These are phyloP conservation scores for Talaromyces verruculosus DNA, from an alignment of 2,329 filamentous ascomycete species.

Conservation along the genomic window DNA sequence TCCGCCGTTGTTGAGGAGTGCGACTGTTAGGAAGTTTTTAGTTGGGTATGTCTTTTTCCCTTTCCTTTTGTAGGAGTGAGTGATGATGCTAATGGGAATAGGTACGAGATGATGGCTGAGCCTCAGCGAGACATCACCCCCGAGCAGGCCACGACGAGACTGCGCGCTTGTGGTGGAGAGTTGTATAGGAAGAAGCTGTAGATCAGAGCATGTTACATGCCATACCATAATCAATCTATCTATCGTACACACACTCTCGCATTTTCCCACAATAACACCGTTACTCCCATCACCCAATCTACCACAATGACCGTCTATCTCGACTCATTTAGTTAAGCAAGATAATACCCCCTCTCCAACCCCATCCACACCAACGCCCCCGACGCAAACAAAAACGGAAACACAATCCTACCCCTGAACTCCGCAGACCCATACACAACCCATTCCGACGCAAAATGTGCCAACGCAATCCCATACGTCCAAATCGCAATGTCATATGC, in stretches of 20 bases:
- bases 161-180: conserved; percentile 75
- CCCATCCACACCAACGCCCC: conserved; percentile 62
- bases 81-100: conserved; percentile 27
- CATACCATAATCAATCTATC: background rate
- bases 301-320: background rate
- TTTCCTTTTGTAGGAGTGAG: background rate
- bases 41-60: conserved; percentile 61
- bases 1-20: conserved; percentile 85
- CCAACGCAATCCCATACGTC: conserved; percentile 76
- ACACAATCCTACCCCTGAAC: conserved; percentile 59
- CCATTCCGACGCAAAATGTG: conserved; percentile 80
- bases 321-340: background rate
- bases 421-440: conserved; percentile 73
- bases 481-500: conserved; percentile 79
- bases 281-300: background rate
- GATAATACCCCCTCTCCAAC: conserved; percentile 52
- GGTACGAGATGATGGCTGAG: conserved; percentile 91
- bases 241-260: background rate
- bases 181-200: conserved; percentile 71
- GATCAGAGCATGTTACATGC: background rate
- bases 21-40: conserved; percentile 92
- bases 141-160: conserved; percentile 80
- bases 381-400: conserved; percentile 59
- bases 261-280: background rate
- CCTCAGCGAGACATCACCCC: conserved; percentile 98